Evolutionary conservation across 2,329 filamentous ascomycete genomes (phyloP).

Genomic region (Domatiomyces globalis): DNA sequence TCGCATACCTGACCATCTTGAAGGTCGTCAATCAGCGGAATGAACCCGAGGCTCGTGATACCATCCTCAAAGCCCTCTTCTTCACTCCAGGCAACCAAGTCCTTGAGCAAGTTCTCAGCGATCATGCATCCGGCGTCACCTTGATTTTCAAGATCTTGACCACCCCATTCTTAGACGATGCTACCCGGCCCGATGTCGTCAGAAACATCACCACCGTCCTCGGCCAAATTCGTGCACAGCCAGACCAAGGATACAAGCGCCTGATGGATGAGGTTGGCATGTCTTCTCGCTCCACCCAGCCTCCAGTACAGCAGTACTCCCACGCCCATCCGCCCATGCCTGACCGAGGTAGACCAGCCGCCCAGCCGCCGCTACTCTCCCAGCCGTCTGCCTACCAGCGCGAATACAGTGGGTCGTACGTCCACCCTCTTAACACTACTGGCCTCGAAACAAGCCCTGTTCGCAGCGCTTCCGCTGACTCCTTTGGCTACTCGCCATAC

Average conservation of each 20-base stretch:
- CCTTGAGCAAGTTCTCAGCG: slow-evolving; percentile 76
- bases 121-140: slow-evolving; percentile 83
- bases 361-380: slow-evolving; percentile 21
- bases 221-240: slow-evolving; percentile 78
- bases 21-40: slow-evolving; percentile 98
- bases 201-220: slow-evolving; percentile 87
- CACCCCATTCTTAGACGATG: slow-evolving; percentile 92
- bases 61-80: slow-evolving; percentile 79
- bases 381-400: slow-evolving; percentile 26
- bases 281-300: slow-evolving; percentile 36
- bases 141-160: slow-evolving; percentile 98
- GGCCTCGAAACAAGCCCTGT: slow-evolving; percentile 24
- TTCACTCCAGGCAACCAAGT: slow-evolving; percentile 77
- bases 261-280: slow-evolving; percentile 97
- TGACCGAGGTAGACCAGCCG: slow-evolving; percentile 29
- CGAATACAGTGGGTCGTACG: slow-evolving; percentile 30
- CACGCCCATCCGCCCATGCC: slow-evolving; percentile 25
- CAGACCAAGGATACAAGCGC: slow-evolving; percentile 91
- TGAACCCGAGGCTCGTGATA: slow-evolving; percentile 81
- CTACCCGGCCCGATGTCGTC: slow-evolving; percentile 70
- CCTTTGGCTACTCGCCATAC: slow-evolving; percentile 27
- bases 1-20: slow-evolving; percentile 88
- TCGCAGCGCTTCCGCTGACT: slow-evolving; percentile 24
- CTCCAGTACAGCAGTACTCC: slow-evolving; percentile 26
- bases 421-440: slow-evolving; percentile 24